Base-by-base conservation (phyloP, 441 rosid species). In the Populus hybrid region DNA sequence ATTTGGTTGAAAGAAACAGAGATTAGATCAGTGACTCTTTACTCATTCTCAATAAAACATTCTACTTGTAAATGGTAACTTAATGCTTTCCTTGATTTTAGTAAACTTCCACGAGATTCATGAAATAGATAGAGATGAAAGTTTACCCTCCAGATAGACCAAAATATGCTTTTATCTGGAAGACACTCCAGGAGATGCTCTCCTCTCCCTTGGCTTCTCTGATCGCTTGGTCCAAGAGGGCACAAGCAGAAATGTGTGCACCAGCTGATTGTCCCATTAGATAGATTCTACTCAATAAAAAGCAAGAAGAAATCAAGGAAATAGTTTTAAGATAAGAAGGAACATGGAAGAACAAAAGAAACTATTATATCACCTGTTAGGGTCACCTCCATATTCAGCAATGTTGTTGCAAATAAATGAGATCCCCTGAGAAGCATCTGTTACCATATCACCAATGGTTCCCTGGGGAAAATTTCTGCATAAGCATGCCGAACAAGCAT, bases 231-330 rank as follows among this genome's bases (percentile, higher is more conserved):
- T 94, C 93, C 74, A 95, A 75, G 26, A 95, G 94, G 81, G 84
- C 91, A 86, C 99, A 94, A 7, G 97, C 87, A 75, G 97, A 89
- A 76, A 95, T 92, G 83, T 94, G 99, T 76, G 99, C 97, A 71
- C 99, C 99, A 69, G 97, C 98, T 77, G 99, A 95, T 81, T 95
- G 99, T 28, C 99, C 99, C 98, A 93, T 93, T 78, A 93, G 81
- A 84, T 93, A 96, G 78, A 94, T 89, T 89, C 99, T 96, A 76
- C 69, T 74, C 76, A 81, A 80, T 71, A 59, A 38, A 67, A 59
- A 34, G 69, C 68, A 82, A 4, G 46, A 73, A 32, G 40, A 78
- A 71, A 83, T 70, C 69, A 82, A 65, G 30, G 67, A 67, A 46
- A 57, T 10, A 11, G 67, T 66, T 71, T 64, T 70, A 70, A 73